A percentile compares a stretch with the other conserved stretches of the same genome.
Evolutionary conservation across 306 rosid genomes (phyloP).

Genomic region (Styphnolobium japonicum): DNA sequence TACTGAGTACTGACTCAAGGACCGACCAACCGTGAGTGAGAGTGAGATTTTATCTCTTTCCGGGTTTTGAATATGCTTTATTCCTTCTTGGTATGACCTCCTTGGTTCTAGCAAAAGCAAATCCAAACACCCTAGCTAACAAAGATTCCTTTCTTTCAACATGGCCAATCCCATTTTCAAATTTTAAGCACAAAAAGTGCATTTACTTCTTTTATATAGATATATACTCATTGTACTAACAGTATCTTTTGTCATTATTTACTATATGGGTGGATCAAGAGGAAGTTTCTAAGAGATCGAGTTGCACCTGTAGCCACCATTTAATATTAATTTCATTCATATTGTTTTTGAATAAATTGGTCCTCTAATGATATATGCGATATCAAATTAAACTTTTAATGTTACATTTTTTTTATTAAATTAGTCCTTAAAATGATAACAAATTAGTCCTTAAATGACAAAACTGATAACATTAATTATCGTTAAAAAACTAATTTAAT

Average conservation of each 20-base stretch:
- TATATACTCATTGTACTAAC: not conserved
- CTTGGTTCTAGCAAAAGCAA: conserved; percentile 64
- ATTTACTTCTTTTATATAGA: conserved; percentile 1
- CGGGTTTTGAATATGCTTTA: conserved; percentile 52
- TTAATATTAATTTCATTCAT: not conserved
- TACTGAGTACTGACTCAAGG: conserved; percentile 5
- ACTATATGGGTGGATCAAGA: conserved; percentile 20
- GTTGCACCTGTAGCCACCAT: conserved; percentile 7
- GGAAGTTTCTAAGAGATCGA: conserved; percentile 30
- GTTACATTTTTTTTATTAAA: too few species aligned
- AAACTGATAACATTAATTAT: too few species aligned
- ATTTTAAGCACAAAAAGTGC: conserved; percentile 7
- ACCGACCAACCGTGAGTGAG: conserved; percentile 33
- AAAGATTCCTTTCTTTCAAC: conserved; percentile 68
- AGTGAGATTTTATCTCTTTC: conserved; percentile 9
- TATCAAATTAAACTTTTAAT: too few species aligned
- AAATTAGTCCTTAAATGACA: too few species aligned
- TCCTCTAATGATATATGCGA: too few species aligned
- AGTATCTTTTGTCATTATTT: conserved; percentile 8
- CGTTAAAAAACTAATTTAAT: too few species aligned
- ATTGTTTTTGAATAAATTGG: not conserved
- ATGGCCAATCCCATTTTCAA: conserved; percentile 36
- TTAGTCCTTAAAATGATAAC: too few species aligned
- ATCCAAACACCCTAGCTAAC: conserved; percentile 33
- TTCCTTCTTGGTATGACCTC: conserved; percentile 43